Base-by-base conservation (phyloP, 2,329 filamentous ascomycete genomes). In the Coleophoma cylindrospora region DNA sequence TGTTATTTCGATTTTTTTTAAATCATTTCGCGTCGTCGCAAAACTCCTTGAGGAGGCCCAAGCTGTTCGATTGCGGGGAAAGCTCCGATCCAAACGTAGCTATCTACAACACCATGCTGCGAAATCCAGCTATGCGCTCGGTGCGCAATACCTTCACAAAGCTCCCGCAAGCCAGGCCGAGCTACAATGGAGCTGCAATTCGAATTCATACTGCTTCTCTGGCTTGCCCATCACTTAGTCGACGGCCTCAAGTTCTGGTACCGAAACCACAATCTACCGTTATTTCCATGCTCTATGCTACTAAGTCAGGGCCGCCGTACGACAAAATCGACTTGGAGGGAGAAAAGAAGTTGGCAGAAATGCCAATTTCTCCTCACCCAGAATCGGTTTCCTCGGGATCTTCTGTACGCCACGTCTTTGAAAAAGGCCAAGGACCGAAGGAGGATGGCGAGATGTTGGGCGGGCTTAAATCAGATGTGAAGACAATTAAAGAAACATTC, bases 401-500 rank as follows among this genome's bases (percentile, higher is more conserved):
- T 2, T 72, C 70, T 11, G 69, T 74, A 14, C 75, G 79, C 49
- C 72, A 74, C 55, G 67, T 79, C 44, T 68, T 78, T 37, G 72
- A 80, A 63, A 57, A 66, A 43, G 50, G 57, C 58, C 64, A 46
- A 14, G 22, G 51, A 43, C 48, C 45, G 50, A 15, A 53, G 11
- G 41, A 68, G 47, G 64, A 72, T 27, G 78, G 81, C 44, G 74
- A 78, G 55, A 74, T 79, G 71, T 69, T 76, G 63, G 74, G 69
- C 44, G 74, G 74, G 44, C 70, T 82, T 53, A 75, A 70, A 58
- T 62, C 69, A 47, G 79, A 82, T 61, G 63, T 89, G 81, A 71
- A 77, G 63, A 77, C 79, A 9, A 78, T 90, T 63, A 82, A 81
- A 61, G 83, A 89, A 13, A 87, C 86, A 1, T 86, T 91, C 63